A percentile compares a stretch with the other conserved stretches of the same genome.
These are phyloP conservation scores for Phytomonas sp. DNA, from an alignment of 208 protist genomes.

Conservation along the genomic window DNA sequence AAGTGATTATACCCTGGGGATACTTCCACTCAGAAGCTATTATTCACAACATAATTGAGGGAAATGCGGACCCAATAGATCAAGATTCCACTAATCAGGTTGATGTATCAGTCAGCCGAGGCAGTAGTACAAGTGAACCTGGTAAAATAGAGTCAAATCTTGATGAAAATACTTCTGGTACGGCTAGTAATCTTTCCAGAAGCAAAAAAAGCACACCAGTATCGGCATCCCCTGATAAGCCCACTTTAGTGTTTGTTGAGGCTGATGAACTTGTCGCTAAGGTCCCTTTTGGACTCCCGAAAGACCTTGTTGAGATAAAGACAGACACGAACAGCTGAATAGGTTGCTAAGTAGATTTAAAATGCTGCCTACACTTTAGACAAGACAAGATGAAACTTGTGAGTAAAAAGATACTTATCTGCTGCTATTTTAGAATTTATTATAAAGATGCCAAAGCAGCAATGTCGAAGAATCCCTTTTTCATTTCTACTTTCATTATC, in stretches of 20 bases:
- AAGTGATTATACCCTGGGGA: slow-evolving; percentile 86
- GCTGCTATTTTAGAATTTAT: background rate
- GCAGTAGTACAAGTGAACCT: background rate
- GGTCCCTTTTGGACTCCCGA: slow-evolving; percentile 69
- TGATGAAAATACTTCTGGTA: slow-evolving; percentile 1
- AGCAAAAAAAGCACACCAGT: background rate
- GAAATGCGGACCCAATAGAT: slow-evolving; percentile 20
- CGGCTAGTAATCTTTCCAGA: background rate
- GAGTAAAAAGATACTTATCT: background rate
- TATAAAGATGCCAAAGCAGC: background rate
- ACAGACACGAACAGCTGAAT: background rate
- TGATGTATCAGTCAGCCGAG: background rate
- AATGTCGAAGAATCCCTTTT: background rate
- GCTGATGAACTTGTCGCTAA: slow-evolving; percentile 51
- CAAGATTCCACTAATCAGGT: background rate
- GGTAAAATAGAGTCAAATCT: slow-evolving; percentile 5
- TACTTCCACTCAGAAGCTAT: slow-evolving; percentile 83
- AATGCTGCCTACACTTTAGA: background rate
- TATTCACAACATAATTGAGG: slow-evolving; percentile 59
- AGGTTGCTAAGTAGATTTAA: background rate
- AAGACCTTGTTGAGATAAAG: slow-evolving; percentile 42
- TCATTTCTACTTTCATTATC: background rate
- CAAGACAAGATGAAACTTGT: background rate
- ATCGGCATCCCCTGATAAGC: background rate
- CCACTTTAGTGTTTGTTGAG: slow-evolving; percentile 53